A percentile compares a stretch with the other conserved stretches of the same genome.
Conservation (phyloP, 1,284 basidiomycete species). For the Malassezia psittaci region DNA sequence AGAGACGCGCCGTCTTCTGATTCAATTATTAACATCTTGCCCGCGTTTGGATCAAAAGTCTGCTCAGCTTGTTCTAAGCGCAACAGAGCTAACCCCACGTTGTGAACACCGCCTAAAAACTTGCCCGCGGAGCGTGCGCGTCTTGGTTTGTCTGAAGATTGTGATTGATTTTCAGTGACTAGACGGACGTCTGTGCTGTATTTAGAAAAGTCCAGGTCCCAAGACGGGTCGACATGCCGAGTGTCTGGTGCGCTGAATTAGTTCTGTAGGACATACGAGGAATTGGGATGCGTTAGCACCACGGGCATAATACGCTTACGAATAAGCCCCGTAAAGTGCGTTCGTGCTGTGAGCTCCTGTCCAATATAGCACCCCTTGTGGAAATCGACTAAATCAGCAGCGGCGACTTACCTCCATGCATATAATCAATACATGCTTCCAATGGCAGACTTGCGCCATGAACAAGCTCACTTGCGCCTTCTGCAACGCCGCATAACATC, state of each 20-base stretch:
- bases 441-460: conserved; percentile 73
- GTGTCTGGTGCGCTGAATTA: not conserved
- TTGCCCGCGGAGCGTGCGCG: conserved; percentile 30
- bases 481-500: conserved; percentile 73
- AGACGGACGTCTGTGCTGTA: conserved; percentile 24
- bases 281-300: conserved; percentile 8
- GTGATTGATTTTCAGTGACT: not conserved
- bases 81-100: conserved; percentile 32
- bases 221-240: not conserved
- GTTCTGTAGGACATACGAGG: not conserved
- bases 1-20: not conserved
- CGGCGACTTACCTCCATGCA: conserved; percentile 66
- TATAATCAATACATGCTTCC: conserved; percentile 84
- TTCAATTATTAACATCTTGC: not conserved
- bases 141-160: not conserved
- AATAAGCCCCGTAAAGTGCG: conserved; percentile 84
- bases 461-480: conserved; percentile 68
- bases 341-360: conserved; percentile 91
- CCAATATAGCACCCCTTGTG: conserved; percentile 96
- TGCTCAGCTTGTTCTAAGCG: conserved; percentile 35
- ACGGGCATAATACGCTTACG: conserved; percentile 84
- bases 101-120: conserved; percentile 29
- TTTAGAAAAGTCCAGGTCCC: conserved; percentile 1
- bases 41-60: not conserved
- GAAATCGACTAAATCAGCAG: conserved; percentile 65